A percentile compares a stretch with the other conserved stretches of the same genome.
Evolutionary conservation across 2,329 filamentous ascomycete species (phyloP).

Genomic region (Fusarium brevicatenulatum): DNA sequence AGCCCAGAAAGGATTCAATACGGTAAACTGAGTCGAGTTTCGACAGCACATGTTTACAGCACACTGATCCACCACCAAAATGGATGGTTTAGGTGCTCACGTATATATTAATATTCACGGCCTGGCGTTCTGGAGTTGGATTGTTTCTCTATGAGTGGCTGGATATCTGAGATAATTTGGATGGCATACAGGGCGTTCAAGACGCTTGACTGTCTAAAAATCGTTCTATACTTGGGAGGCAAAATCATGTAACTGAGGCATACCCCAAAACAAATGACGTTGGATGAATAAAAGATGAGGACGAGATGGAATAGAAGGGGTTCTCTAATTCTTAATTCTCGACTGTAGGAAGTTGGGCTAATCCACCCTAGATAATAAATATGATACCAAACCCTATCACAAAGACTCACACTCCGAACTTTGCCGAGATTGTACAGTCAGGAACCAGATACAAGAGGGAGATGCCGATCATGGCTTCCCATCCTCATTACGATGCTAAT

Average conservation of each 20-base stretch:
- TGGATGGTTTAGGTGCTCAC: conserved; percentile 6
- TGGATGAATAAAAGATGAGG: conserved; percentile 18
- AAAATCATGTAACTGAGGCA: conserved; percentile 14
- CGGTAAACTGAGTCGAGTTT: conserved; percentile 9
- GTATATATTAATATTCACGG: conserved; percentile 41
- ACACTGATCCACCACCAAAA: background rate
- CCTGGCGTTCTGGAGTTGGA: conserved; percentile 42
- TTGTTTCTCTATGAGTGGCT: conserved; percentile 11
- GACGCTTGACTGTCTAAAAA: background rate
- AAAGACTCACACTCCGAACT: background rate
- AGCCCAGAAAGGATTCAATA: conserved; percentile 30
- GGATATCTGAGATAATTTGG: conserved; percentile 29
- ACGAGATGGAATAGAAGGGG: conserved; percentile 22
- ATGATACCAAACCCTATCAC: conserved; percentile 19
- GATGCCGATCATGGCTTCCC: conserved; percentile 20
- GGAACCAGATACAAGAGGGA: background rate
- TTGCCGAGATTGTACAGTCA: background rate
- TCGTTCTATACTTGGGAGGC: conserved; percentile 6
- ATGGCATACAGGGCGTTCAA: conserved; percentile 8
- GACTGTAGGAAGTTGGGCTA: conserved; percentile 20
- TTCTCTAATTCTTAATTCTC: conserved; percentile 25
- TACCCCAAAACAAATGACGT: conserved; percentile 13
- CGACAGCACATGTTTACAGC: conserved; percentile 15
- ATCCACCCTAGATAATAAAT: conserved; percentile 14
- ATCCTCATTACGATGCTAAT: conserved; percentile 40